These are phyloP conservation scores for Harringtonia lauricola DNA, from an alignment of 2,329 filamentous ascomycete genomes.

Conservation along the genomic window DNA sequence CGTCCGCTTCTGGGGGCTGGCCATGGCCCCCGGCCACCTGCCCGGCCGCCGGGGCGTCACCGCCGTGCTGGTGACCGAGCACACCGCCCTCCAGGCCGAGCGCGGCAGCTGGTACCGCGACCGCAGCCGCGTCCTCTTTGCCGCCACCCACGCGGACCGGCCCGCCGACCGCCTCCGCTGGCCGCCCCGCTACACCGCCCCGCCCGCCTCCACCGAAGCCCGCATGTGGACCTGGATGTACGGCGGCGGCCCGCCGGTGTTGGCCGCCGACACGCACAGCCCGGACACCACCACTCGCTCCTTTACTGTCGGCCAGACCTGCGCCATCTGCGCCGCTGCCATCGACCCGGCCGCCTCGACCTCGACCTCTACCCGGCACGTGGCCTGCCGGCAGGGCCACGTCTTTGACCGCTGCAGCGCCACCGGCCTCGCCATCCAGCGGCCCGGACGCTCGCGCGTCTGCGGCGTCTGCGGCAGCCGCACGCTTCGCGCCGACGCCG, in stretches of 20 bases:
- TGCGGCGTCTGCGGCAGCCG: constrained; percentile 44
- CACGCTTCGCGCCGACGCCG: constrained; percentile 33
- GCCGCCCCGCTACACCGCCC: not conserved
- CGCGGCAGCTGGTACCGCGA: constrained; percentile 25
- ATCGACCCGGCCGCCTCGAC: constrained; percentile 1
- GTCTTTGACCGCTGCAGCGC: constrained; percentile 39
- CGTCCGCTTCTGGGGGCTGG: constrained; percentile 42
- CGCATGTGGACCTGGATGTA: constrained; percentile 49
- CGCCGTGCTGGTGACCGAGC: constrained; percentile 37
- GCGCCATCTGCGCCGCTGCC: constrained; percentile 33
- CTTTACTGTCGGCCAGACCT: constrained; percentile 21
- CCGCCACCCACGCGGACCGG: no score
- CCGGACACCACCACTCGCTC: not conserved
- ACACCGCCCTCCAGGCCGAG: constrained; percentile 37
- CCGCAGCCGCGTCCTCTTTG: constrained; percentile 27
- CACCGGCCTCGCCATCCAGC: constrained; percentile 42
- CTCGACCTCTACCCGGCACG: not conserved
- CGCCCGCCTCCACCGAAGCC: constrained; percentile 29
- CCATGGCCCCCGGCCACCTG: constrained; percentile 35
- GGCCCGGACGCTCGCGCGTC: constrained; percentile 39
- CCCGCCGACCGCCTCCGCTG: not conserved
- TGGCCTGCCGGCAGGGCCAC: constrained; percentile 24
- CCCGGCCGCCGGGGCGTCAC: constrained; percentile 13
- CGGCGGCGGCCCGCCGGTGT: constrained; percentile 29
- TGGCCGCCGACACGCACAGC: not conserved